Conservation (phyloP, 1,139 yeast species). For the Saccharomyces hybrid region DNA sequence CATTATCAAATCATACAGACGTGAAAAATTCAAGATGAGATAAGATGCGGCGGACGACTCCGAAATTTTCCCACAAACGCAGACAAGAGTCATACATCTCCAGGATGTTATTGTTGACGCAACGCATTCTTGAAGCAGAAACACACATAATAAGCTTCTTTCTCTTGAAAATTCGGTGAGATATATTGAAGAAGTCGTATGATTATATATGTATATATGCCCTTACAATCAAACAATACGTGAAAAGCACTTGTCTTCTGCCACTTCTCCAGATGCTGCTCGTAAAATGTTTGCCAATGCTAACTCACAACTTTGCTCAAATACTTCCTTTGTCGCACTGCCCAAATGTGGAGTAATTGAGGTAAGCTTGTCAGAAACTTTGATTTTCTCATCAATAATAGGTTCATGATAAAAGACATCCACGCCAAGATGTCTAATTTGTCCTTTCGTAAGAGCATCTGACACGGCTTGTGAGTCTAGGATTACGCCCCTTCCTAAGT, state of each 20-base stretch:
- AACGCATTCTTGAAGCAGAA: too few relatives aligned
- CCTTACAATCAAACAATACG: neutral
- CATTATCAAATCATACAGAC: too few relatives aligned
- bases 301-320: slow-evolving; percentile 32
- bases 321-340: slow-evolving; percentile 53
- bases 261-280: slow-evolving; percentile 4
- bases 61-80: neutral
- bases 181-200: too few relatives aligned
- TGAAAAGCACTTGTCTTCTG: too few relatives aligned
- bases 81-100: neutral
- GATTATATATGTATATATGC: neutral
- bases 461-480: slow-evolving; percentile 66
- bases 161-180: too few relatives aligned
- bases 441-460: slow-evolving; percentile 46
- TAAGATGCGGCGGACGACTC: neutral
- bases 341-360: slow-evolving; percentile 74
- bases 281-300: slow-evolving; percentile 19
- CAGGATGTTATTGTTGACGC: too few relatives aligned
- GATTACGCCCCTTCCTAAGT: slow-evolving; percentile 72
- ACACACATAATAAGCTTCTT: too few relatives aligned
- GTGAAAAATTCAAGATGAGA: neutral
- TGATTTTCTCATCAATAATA: slow-evolving; percentile 41
- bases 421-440: slow-evolving; percentile 63
- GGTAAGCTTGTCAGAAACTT: slow-evolving; percentile 47
- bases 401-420: slow-evolving; percentile 86